Base-by-base conservation (phyloP, 805 yeast species). In the Starmerella geochares region DNA sequence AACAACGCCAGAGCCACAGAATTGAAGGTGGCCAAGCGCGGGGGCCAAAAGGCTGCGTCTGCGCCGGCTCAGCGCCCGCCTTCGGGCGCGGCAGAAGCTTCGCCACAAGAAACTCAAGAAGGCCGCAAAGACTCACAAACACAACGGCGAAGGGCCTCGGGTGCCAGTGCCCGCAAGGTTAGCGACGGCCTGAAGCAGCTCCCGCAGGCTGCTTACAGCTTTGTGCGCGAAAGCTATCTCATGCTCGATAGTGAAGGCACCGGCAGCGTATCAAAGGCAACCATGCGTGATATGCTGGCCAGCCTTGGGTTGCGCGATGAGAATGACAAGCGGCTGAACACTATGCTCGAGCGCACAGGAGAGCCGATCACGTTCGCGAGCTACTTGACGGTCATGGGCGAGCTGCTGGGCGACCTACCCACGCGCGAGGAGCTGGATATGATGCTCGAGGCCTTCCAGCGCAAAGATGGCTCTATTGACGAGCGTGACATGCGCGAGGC, bases 291-390 rank as follows among this genome's bases (percentile, higher is more conserved):
- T 24, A 54, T 60, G 59, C 52, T 58, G 29, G 42, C 49, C 23
- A 56, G 59, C 23, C 49, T 60, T 2, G 63, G 63, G 3, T 24
- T 59, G 38, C 53, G 41, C 17, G 52, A 49, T 25, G 24, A 38
- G 17, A 49, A 48, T 20, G 55, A 49, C 23, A 33, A 28, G 36
- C 46, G 29, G 25, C 48, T 59, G 11, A 52, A 56, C 19, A 49
- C 50, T n/a, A 58, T 60, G 63, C 47, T 60, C 20, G 56, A 39
- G 19, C 52, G 56, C 11, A 47, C 60, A 2, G 62, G 62, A n/a
- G 62, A 54, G 33, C 59, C 58, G 14, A 49, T 54, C 19, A 52
- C 58, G 14, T 60, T 58, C 29, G 60, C 60, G 4, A 51, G 52
- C 13, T 60, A 58, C 50, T 51, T 60, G 14, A 54, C 58, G 1